phyloP scores from a whole-genome alignment of 2,329 filamentous ascomycete genomes.

The Gyromitra esculenta region DNA sequence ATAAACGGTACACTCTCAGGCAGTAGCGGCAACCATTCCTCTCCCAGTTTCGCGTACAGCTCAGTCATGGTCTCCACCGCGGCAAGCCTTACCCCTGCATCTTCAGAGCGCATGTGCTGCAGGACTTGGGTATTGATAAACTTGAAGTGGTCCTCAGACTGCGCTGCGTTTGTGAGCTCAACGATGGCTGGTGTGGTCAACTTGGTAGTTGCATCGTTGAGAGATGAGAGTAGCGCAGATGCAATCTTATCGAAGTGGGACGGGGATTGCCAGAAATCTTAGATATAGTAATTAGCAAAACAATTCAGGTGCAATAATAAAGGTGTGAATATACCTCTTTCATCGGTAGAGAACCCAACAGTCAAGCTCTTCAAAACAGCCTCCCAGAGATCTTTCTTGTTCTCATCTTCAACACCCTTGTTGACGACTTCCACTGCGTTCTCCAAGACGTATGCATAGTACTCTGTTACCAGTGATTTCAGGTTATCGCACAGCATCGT shows the following conservation, averaged over 20 bases:
- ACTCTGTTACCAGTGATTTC: constrained; percentile 93
- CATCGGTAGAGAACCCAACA: constrained; percentile 84
- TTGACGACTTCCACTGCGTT: constrained; percentile 56
- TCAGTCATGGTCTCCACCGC: constrained; percentile 83
- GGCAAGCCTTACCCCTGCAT: constrained; percentile 76
- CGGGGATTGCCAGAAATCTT: constrained; percentile 90
- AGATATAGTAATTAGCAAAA: neutral
- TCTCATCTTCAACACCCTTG: constrained; percentile 61
- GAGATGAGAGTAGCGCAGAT: constrained; percentile 61
- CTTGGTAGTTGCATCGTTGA: constrained; percentile 61
- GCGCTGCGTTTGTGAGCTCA: constrained; percentile 67
- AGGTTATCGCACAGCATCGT: constrained; percentile 82
- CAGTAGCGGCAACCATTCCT: constrained; percentile 90
- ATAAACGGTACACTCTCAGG: constrained; percentile 98
- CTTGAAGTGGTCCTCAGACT: constrained; percentile 90
- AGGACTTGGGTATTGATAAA: constrained; percentile 82
- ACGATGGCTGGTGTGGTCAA: constrained; percentile 73
- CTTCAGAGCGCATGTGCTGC: constrained; percentile 78
- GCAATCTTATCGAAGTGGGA: constrained; percentile 74
- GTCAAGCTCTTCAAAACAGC: constrained; percentile 76
- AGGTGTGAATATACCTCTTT: constrained; percentile 60
- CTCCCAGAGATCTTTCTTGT: constrained; percentile 72
- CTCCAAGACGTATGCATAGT: constrained; percentile 66
- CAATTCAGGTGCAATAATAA: neutral
- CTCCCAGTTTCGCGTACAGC: constrained; percentile 81